Conservation (phyloP, 768 basidiomycete genomes). For the Serendipita sp. region DNA sequence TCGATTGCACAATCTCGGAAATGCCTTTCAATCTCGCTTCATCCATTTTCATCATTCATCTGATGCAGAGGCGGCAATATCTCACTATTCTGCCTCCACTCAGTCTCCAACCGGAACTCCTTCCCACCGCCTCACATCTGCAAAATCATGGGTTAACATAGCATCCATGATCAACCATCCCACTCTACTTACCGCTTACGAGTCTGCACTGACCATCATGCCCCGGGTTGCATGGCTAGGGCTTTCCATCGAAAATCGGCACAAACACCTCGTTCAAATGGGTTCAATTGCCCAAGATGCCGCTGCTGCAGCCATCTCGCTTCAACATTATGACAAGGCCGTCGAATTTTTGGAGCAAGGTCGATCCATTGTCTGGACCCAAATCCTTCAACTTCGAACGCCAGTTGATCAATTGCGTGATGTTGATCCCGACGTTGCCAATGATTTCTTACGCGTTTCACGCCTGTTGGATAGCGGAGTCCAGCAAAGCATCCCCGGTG, state of each 20-base stretch:
- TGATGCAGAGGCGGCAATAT: background rate
- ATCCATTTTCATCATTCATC: background rate
- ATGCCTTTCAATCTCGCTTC: conserved; percentile 7
- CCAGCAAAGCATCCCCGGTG: background rate
- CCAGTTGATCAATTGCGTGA: conserved; percentile 16
- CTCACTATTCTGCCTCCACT: background rate
- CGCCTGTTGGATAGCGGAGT: background rate
- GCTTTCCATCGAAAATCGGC: background rate
- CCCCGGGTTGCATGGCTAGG: background rate
- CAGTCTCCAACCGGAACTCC: background rate
- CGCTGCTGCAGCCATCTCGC: background rate
- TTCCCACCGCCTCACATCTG: background rate
- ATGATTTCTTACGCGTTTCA: background rate
- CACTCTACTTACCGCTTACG: background rate
- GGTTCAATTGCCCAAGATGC: background rate
- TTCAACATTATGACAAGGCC: conserved; percentile 11
- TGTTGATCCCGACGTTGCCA: conserved; percentile 9
- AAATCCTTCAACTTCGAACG: conserved; percentile 17
- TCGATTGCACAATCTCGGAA: background rate
- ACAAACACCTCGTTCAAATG: background rate
- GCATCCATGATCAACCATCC: background rate
- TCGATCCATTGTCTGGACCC: conserved; percentile 18
- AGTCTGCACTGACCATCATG: background rate
- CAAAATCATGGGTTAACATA: background rate
- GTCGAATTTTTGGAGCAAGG: conserved; percentile 21